Evolutionary conservation across 2,329 filamentous ascomycete genomes (phyloP), one percentile per base, ranked within the genome.

Genomic region (Sphaerostilbella broomeana): DNA sequence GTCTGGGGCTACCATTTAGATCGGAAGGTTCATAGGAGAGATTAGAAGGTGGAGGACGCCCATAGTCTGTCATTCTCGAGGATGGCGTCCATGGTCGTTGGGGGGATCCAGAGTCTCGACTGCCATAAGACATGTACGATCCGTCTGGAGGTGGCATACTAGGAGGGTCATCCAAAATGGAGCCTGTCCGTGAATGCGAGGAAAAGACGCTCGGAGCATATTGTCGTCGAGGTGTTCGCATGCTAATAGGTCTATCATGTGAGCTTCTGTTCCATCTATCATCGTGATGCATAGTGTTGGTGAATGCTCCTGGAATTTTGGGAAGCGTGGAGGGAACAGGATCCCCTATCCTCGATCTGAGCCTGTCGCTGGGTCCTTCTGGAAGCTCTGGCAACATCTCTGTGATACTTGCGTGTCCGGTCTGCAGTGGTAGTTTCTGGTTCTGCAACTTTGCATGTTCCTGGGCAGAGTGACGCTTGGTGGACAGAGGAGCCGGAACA

Each of bases 1-100:
- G 90, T 43, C 92, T 71, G 6, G 92, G 89, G 46, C 79, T 89
- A 34, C 92, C 92, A 54, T 97, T 90, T 43, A 97, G 64, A 51
- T 95, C 89, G 16, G 81, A 73, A 0, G 88, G 86, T 61, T 97
- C 92, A 61, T 92, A 97, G 4, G 79, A 73, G 17, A 82, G 68
- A 48, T 71, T 79, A 1, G 80, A 77, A 1, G 85, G 77, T 3
- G 86, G 81, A 7, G 85, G 84, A 36, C 85, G 75, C 19, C 73
- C 62, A 61, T 84, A 86, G 45, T 89, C 85, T 1, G 65, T 67
- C 38, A 60, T 56, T 33, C 60, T 55, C 43, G 67, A 64, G 12
- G 71, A 70, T 0, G 77, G 75, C 1, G 73, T 71, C 74, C 77
- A 84, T 2, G 75, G 69, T 40, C 77, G 67, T 1, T 73, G 72